Evolutionary conservation across 2,329 filamentous ascomycete species (phyloP), one percentile per base, ranked within the genome.

Genomic region (Colletotrichum karsti): DNA sequence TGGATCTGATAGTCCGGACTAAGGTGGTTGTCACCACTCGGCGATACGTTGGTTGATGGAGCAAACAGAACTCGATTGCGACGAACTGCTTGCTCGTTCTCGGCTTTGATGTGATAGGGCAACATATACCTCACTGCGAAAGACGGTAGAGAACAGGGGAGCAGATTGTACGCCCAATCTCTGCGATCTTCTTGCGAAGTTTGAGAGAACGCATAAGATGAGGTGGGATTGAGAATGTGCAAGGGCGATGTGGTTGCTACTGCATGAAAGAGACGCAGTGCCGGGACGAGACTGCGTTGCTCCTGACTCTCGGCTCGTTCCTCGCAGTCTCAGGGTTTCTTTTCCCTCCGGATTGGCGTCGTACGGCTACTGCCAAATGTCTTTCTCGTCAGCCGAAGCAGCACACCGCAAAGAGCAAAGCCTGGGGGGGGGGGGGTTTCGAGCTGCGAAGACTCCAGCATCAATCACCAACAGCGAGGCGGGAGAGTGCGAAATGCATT

Each of bases 211-310:
- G 26, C 46, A 63, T 50, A 41, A 41, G 33, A 24, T 22, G 18
- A 42, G n/a, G 39, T 20, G n/a, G 5, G 35, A 22, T 12, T 24
- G 20, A 48, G n/a, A 28, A 50, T 8, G 18, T 35, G 7, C 22
- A 39, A 35, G 30, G 39, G 35, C 46, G 60, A 41, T 54, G 46
- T 35, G 22, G 22, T 26, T 59, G 20, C 61, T 37, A 37, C 46
- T 66, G 65, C 54, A 54, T 41, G 39, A 61, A 53, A 42, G 50
- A 54, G 54, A 33, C 50, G 54, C 61, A 68, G 48, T 55, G 48
- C 30, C 46, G 56, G 46, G 46, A 39, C 28, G 46, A 65, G 35
- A 33, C 12, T 37, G 53, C 24, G 20, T 39, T 41, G 22, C 54
- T 56, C 58, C 42, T 37, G 26, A 39, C 20, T 20, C 57, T 62